Conservation (phyloP, 2,329 filamentous ascomycete genomes). For the Fusarium hostae region DNA sequence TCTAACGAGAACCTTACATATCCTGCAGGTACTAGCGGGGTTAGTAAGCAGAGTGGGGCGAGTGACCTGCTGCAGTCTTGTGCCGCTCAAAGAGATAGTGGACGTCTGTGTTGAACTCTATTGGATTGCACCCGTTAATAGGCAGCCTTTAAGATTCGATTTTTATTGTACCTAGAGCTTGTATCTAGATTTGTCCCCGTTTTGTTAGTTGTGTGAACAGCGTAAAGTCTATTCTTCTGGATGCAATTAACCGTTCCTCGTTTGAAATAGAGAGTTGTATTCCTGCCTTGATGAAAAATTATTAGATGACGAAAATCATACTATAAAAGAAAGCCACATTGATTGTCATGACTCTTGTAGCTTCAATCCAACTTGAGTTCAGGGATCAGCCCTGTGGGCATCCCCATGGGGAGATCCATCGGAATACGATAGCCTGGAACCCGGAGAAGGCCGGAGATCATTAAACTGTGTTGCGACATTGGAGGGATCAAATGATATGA, state of each 20-base stretch:
- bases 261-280: background rate
- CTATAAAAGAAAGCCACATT: background rate
- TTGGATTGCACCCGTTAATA: background rate
- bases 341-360: too few species aligned
- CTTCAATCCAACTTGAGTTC: background rate
- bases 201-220: background rate
- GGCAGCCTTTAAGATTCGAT: background rate
- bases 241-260: background rate
- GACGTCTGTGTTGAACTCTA: background rate
- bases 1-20: too few species aligned
- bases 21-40: too few species aligned
- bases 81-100: too few species aligned
- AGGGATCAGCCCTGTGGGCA: slow-evolving; percentile 12
- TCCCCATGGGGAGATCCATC: slow-evolving; percentile 12
- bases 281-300: background rate
- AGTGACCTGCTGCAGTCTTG: too few species aligned
- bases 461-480: background rate
- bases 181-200: background rate
- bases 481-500: background rate
- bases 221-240: background rate
- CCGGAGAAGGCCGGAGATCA: slow-evolving; percentile 23
- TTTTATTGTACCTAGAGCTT: background rate
- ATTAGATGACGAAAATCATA: background rate
- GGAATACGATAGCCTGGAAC: background rate
- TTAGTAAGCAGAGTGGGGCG: too few species aligned